Evolutionary conservation across 495 filamentous ascomycete species (phyloP), one percentile per base, ranked within the genome.

Genomic region (Lineolata rhizophorae): DNA sequence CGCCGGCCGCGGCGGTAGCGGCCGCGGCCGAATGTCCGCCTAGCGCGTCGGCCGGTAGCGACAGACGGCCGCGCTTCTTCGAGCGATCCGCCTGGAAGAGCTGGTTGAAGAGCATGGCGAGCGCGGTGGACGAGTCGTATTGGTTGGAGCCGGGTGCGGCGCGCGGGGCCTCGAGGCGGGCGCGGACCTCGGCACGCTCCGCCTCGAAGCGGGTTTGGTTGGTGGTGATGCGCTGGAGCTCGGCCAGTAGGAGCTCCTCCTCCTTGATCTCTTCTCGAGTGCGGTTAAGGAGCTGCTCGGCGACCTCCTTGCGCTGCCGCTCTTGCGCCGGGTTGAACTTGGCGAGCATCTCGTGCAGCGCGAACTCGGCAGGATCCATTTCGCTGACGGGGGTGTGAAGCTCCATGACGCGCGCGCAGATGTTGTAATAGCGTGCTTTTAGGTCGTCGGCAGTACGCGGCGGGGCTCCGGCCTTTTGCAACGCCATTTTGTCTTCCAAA

Each of bases 121-220:
- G 62, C 5, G 78, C 84, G 42, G 15, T n/a, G 18, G 73, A 61
- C 37, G 76, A 84, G 1, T 30, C 39, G 2, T 30, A 5, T 20
- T 35, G 30, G 27, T 45, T 30, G 26, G n/a, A 36, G 40, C 40
- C 45, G 24, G 33, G 40, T 16, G 27, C 34, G 36, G 6, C n/a
- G 22, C 6, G 6, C 8, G 32, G 47, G 37, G 64, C 62, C 37
- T 92, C 83, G 8, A 95, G 70, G 35, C 83, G 69, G 36, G 69
- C 65, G 51, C 87, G 87, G n/a, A 95, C 65, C 45, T 95, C 87
- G 41, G 71, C 65, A 27, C 85, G 81, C 43, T 93, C 82, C 38
- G 78, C 70, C 43, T 81, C 72, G 41, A 93, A 70, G 39, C 62
- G 68, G 37, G 85, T 75, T 36, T 85, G 75, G 36, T 76, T 70